Evolutionary conservation across 176 grass and related monocot species (phyloP).

Genomic region (Avena sativa): DNA sequence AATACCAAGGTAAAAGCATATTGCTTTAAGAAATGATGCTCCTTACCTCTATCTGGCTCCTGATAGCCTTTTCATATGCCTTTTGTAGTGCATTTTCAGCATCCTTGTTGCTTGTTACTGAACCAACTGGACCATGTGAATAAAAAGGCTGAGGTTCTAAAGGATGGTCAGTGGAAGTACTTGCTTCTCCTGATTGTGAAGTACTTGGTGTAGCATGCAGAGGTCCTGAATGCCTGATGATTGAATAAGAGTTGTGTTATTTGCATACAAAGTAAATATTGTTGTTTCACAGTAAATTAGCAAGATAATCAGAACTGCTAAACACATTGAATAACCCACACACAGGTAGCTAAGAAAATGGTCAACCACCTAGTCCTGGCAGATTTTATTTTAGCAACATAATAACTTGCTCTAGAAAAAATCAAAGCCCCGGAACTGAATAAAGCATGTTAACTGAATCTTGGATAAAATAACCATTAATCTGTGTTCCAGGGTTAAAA

Average conservation of each 20-base stretch:
- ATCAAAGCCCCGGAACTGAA: neutral
- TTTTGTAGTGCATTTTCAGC: constrained; percentile 53
- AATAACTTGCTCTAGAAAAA: neutral
- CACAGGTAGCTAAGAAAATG: neutral
- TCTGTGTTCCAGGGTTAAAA: neutral
- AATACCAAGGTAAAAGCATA: neutral
- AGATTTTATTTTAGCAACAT: neutral
- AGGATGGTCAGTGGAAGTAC: constrained; percentile 24
- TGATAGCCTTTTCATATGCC: constrained; percentile 55
- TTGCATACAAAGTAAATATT: neutral
- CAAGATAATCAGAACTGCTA: neutral
- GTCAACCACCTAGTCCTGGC: no score
- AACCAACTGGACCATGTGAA: constrained; percentile 32
- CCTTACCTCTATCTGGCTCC: constrained; percentile 67
- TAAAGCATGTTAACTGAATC: constrained; percentile 23
- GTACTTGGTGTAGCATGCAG: constrained; percentile 32
- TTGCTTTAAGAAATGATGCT: constrained; percentile 22
- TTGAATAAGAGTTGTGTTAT: constrained; percentile 24
- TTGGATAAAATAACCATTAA: neutral
- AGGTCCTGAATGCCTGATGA: constrained; percentile 45
- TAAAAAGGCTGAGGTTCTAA: constrained; percentile 35
- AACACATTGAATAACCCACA: neutral
- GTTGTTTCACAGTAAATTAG: neutral
- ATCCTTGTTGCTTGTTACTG: constrained; percentile 7
- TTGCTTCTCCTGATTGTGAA: neutral